Conservation (phyloP, 1,284 basidiomycete genomes). For the Sanghuangporus weigelae region DNA sequence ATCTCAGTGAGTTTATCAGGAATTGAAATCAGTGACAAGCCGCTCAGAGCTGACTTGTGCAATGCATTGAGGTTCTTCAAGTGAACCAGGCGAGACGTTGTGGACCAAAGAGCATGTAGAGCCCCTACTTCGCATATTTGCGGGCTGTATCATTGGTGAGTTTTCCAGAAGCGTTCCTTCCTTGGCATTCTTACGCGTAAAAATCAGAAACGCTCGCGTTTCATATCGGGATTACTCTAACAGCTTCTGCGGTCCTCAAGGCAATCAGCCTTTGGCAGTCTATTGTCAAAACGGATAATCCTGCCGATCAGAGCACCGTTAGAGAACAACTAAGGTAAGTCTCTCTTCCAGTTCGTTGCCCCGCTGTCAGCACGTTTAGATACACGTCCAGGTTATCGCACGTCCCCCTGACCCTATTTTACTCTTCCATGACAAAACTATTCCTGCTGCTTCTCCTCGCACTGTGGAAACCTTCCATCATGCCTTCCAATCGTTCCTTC, state of each 20-base stretch:
- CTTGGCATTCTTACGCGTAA: neutral
- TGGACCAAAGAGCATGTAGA: conserved; percentile 36
- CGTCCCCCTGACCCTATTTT: conserved; percentile 76
- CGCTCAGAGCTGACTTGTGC: neutral
- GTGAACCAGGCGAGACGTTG: neutral
- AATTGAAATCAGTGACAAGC: neutral
- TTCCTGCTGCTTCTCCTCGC: conserved; percentile 80
- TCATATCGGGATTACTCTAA: conserved; percentile 56
- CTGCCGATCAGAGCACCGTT: conserved; percentile 33
- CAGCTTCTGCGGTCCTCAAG: conserved; percentile 48
- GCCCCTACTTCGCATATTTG: conserved; percentile 51
- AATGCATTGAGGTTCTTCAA: neutral
- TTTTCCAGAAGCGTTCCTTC: conserved; percentile 2
- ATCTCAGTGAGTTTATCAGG: conserved; percentile 43
- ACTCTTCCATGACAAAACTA: conserved; percentile 83
- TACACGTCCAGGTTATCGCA: conserved; percentile 13
- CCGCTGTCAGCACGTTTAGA: neutral
- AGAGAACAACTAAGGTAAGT: conserved; percentile 54
- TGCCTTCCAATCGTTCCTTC: conserved; percentile 23
- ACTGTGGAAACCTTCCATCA: conserved; percentile 65
- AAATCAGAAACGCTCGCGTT: conserved; percentile 64
- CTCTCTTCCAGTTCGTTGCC: neutral
- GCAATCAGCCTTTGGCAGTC: conserved; percentile 29
- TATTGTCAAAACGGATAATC: neutral
- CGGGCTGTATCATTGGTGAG: conserved; percentile 59